Base-by-base conservation (phyloP, 306 rosid species). In the Mucuna pruriens region DNA sequence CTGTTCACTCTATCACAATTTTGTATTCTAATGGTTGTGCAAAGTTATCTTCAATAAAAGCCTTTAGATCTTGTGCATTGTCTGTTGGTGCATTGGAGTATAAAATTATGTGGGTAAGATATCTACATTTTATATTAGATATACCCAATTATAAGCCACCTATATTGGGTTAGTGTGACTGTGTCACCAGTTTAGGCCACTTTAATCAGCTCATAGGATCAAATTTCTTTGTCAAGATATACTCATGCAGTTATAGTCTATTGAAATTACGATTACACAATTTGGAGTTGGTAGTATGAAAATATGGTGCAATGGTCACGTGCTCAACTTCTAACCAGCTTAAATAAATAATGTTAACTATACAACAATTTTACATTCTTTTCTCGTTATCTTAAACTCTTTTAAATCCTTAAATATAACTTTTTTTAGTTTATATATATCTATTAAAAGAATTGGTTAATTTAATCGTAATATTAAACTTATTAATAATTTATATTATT, bases 21-120 rank as follows among this genome's bases (percentile, higher is more conserved):
- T 76, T 75, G 71, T 83, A 71, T 54, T 80, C 42, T 72, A 64
- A 77, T 74, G 55, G 19, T 63, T 54, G 71, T 60, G 45, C 54
- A 71, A 52, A 71, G 69, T 71, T 78, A 63, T 40, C 65, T 78
- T 39, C 52, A 77, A 71, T 78, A 39, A 40, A 71, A 3, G 36
- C 36, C 64, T 73, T 26, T 45, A 49, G 79, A 78, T 72, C 71
- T 64, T 71, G 38, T 19, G 52, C 13, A 26, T 55, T 42, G 22
- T 81, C 69, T 75, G 54, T 60, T 40, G 39, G 64, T 48, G 63
- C 34, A 29, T 33, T 55, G 60, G 25, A n/a, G 36, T 64, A 49
- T 12, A 71, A 40, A 44, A 78, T 54, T 45, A 70, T 48, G 48
- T 38, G 68, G 29, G 57, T 66, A 72, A 72, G 71, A 71, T n/a